Base-by-base conservation (phyloP, 164 flowering plant species). In the Chloranthus sessilifolius region DNA sequence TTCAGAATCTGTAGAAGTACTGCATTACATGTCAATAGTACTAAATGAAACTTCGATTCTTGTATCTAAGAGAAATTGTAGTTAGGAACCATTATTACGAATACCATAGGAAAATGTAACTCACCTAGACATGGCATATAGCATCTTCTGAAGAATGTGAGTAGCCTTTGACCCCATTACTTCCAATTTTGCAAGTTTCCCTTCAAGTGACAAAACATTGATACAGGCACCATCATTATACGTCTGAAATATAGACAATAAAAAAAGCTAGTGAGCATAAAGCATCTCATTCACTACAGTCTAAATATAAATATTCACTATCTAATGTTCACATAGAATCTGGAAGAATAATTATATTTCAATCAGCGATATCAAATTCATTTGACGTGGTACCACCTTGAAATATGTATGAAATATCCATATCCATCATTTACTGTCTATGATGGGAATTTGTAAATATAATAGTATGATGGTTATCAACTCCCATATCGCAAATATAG, bases 141-240 rank as follows among this genome's bases (percentile, higher is more conserved):
- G 61, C 25, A 75, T 63, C 71, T 75, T 82, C 26, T 78, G 73
- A 70, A 88, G 82, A 66, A 82, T 68, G 40, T 84, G 60, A 55
- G 66, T 65, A 50, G 91, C 75, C 42, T 70, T 71, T 24, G 61
- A 56, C 58, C 97, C 97, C 68, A 88, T 58, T 6, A 88, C 56
- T 58, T 92, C 95, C 26, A 92, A 48, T 61, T 67, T 79, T 46
- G 72, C 91, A 47, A 92, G 77, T 59, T 81, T 69, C 33, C 90
- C 94, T 44, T 78, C 85, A 35, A 68, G 88, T 30, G 94, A 81
- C 47, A 62, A 59, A 58, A 90, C 82, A 22, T 56, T 61, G 56
- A 84, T 64, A 27, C 33, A 55, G 26, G 29, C 50, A 14, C 82
- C 66, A 35, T 57, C 67, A 52, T 70, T 77, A 54, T 56, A 62